Percentiles rank a stretch among this genome's conserved stretches.
Conservation (phyloP, 257 asterid species). For the Scutellaria minor region DNA sequence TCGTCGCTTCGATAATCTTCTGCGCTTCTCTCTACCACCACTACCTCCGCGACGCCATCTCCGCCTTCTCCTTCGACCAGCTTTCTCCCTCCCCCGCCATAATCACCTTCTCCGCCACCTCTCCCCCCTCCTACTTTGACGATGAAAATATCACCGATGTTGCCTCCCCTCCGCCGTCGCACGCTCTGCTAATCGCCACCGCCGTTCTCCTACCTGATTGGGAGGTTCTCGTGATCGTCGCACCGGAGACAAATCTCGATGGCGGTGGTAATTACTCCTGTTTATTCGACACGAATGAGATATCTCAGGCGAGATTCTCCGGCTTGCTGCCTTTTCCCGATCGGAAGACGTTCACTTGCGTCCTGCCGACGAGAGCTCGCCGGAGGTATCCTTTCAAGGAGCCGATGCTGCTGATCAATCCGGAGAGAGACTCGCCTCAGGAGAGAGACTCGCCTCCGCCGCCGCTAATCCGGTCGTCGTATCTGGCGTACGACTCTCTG, state of each 20-base stretch:
- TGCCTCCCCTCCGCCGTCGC: conserved; percentile 4
- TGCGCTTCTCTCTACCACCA: conserved; percentile 59
- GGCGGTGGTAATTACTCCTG: conserved; percentile 47
- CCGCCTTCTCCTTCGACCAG: conserved; percentile 36
- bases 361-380: conserved; percentile 50
- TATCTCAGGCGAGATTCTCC: conserved; percentile 50
- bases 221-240: conserved; percentile 69
- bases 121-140: conserved; percentile 25
- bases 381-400: conserved; percentile 55
- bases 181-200: conserved; percentile 39
- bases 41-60: conserved; percentile 50
- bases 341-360: conserved; percentile 60
- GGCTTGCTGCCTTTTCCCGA: conserved; percentile 60
- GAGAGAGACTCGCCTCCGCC: conserved; percentile 19
- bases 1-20: conserved; percentile 51
- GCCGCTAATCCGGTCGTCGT: conserved; percentile 52
- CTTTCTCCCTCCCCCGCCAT: conserved; percentile 31
- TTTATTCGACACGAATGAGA: conserved; percentile 44
- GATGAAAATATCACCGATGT: conserved; percentile 37
- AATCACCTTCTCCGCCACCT: conserved; percentile 15
- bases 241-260: conserved; percentile 39
- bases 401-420: conserved; percentile 48
- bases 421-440: background rate
- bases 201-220: conserved; percentile 76
- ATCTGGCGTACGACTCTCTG: conserved; percentile 68